Percentiles rank a stretch among this genome's conserved stretches.
Conservation (phyloP, 495 filamentous ascomycete species). For the Aspergillus steynii region DNA sequence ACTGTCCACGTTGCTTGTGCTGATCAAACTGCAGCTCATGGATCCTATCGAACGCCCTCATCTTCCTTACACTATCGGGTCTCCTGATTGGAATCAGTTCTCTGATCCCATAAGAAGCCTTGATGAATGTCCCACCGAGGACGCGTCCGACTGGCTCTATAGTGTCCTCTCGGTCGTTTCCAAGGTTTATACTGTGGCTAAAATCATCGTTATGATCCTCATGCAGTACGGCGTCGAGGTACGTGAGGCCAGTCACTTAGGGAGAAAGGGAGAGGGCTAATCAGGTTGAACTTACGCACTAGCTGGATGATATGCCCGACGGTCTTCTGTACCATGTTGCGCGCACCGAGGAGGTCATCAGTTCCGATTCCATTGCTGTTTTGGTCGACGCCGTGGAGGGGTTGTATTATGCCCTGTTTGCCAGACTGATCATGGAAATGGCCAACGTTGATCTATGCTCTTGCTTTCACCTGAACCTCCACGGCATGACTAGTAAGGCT, state of each 20-base stretch:
- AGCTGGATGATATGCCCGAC: slow-evolving; percentile 31
- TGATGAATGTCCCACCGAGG: slow-evolving; percentile 19
- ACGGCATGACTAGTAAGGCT: slow-evolving; percentile 11
- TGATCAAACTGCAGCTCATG: slow-evolving; percentile 20
- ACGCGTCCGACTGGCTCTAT: slow-evolving; percentile 20
- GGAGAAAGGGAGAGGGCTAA: neutral
- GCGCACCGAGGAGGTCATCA: slow-evolving; percentile 28
- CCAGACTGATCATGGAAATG: slow-evolving; percentile 39
- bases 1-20: neutral
- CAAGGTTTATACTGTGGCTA: slow-evolving; percentile 39
- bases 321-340: slow-evolving; percentile 32
- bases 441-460: slow-evolving; percentile 38
- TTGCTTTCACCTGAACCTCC: slow-evolving; percentile 24
- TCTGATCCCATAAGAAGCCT: slow-evolving; percentile 19
- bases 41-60: slow-evolving; percentile 22
- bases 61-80: slow-evolving; percentile 34
- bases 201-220: slow-evolving; percentile 35
- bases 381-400: slow-evolving; percentile 36
- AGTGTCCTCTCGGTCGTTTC: slow-evolving; percentile 29
- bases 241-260: slow-evolving; percentile 1
- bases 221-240: slow-evolving; percentile 39
- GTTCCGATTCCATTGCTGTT: slow-evolving; percentile 21
- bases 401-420: slow-evolving; percentile 39
- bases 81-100: slow-evolving; percentile 36
- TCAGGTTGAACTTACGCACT: neutral